Conservation (phyloP, 2,329 filamentous ascomycete genomes). For the Graphilbum sp. region DNA sequence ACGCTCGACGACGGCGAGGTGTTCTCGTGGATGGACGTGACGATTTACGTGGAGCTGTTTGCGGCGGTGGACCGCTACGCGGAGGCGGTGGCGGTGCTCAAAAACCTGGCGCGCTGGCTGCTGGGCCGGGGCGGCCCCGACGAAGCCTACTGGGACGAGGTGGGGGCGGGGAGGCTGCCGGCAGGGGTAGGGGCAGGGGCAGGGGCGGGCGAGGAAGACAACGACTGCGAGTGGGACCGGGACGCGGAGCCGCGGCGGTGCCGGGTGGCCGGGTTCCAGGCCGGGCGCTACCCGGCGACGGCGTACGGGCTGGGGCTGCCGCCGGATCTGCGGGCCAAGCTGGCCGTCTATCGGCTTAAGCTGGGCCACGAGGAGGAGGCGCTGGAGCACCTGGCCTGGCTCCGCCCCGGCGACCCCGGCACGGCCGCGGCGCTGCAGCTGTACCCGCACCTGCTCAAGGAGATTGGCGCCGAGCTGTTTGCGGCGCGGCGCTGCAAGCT, state of each 20-base stretch:
- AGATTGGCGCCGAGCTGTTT: slow-evolving; percentile 36
- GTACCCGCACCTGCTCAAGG: slow-evolving; percentile 65
- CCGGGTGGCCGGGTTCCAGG: slow-evolving; percentile 42
- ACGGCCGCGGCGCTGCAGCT: slow-evolving; percentile 37
- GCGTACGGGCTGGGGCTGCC: slow-evolving; percentile 62
- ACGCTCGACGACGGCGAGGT: slow-evolving; percentile 18
- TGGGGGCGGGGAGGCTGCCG: slow-evolving; percentile 52
- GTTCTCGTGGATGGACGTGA: slow-evolving; percentile 64
- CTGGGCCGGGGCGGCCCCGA: slow-evolving; percentile 45
- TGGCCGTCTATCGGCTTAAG: slow-evolving; percentile 69
- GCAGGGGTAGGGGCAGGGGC: no score
- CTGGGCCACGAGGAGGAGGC: slow-evolving; percentile 56
- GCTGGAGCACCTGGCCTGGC: slow-evolving; percentile 43
- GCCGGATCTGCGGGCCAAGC: slow-evolving; percentile 64
- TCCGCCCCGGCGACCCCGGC: slow-evolving; percentile 45
- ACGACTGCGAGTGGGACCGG: slow-evolving; percentile 83
- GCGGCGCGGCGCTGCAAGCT: slow-evolving; percentile 17
- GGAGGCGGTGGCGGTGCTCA: slow-evolving; percentile 54
- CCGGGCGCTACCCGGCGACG: slow-evolving; percentile 31
- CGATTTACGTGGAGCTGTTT: slow-evolving; percentile 72
- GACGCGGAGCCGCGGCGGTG: slow-evolving; percentile 48
- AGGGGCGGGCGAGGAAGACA: no score
- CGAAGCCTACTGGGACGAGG: slow-evolving; percentile 73
- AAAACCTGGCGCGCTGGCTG: slow-evolving; percentile 63
- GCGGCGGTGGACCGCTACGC: slow-evolving; percentile 44